Base-by-base conservation (phyloP, 345 rosid genomes). In the Barbarea vulgaris region DNA sequence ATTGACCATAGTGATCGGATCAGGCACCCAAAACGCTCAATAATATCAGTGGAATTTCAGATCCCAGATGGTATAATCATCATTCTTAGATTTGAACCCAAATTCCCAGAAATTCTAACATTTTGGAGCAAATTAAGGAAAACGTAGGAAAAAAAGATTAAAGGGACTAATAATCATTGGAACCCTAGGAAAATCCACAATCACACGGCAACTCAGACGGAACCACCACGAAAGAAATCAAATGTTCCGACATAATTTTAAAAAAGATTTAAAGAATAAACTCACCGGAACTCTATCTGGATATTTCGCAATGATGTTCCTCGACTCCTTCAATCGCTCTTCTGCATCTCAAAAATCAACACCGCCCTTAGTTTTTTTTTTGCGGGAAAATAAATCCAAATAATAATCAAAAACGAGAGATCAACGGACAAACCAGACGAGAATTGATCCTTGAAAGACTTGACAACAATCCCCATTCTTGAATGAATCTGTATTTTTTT, bases 211-310 rank as follows among this genome's bases (percentile, higher is more conserved):
- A 69, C 27, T 19, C 1, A 48, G 19, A 36, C 57, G 7, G 9
- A 64, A 46, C 37, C 58, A 74, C 15, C 67, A 67, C 14, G 64
- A 62, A 62, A 61, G 33, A 4, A 28, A 63, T 22, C 33, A 36
- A 39, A 33, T 22, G 27, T 39, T 39, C 44, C 15, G 14, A 4
- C 5, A 39, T 9, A 8, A 36, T n/a, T n/a, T n/a, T n/a, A n/a
- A 39, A 39, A 39, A 12, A 12, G 12, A 31, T 9, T 33, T 10
- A 2, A 21, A 13, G 1, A 41, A 50, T 64, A 13, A 46, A 73
- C 87, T 82, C 62, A 90, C 93, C 28, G 96, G 96, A 77, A 88
- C 83, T 74, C 96, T 77, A 65, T 85, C 88, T 18, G 91, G 87
- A 53, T 90, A 85, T 81, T 90, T 90, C 22, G 74, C 70, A 34